Conservation (phyloP, 306 rosid genomes). For the Vicia sativa region DNA sequence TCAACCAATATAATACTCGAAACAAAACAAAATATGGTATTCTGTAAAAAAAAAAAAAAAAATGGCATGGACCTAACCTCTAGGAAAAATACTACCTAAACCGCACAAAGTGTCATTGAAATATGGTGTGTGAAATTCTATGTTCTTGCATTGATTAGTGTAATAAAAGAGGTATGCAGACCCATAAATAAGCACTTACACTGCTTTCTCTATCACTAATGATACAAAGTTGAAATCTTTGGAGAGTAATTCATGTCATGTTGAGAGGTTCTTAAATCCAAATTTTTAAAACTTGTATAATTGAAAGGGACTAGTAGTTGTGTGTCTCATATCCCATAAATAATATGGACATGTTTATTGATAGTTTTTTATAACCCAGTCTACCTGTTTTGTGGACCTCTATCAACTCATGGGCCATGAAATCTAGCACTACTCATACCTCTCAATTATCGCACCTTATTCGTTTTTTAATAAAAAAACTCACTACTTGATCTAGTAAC, state of each 20-base stretch:
- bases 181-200: background rate
- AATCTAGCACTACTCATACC: background rate
- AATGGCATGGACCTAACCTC: background rate
- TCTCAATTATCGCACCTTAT: background rate
- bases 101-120: background rate
- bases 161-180: background rate
- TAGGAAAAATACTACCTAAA: background rate
- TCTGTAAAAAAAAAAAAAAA: too few species aligned
- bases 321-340: constrained; percentile 2
- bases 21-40: too few species aligned
- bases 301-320: constrained; percentile 6
- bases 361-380: background rate
- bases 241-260: background rate
- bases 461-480: too few species aligned
- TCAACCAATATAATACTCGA: too few species aligned
- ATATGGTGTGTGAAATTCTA: background rate
- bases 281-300: background rate
- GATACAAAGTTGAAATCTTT: background rate
- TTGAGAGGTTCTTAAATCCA: background rate
- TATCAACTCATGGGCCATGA: too few species aligned
- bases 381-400: background rate
- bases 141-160: background rate
- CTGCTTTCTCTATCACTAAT: constrained; percentile 2
- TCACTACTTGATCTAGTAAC: too few species aligned
- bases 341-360: background rate